Evolutionary conservation across 2,329 filamentous ascomycete genomes (phyloP), one percentile per base, ranked within the genome.

Genomic region (Madurella fahalii): DNA sequence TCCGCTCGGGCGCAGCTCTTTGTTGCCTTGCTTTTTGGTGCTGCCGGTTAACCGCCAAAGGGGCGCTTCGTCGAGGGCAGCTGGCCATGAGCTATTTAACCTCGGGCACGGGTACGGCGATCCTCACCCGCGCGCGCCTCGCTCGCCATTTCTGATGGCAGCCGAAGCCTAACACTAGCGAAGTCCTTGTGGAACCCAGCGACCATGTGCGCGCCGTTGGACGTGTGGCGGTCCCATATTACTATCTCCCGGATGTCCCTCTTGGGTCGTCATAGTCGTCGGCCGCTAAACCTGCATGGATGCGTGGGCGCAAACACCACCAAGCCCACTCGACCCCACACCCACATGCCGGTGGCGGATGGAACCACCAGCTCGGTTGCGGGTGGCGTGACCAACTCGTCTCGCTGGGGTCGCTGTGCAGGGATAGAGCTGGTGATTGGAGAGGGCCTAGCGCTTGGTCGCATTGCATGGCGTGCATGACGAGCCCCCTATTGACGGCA

Each of bases 301-400:
- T 52, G 51, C 50, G 51, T 44, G 39, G 40, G 46, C 37, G 41
- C 20, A 13, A 37, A 20, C 39, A 47, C 31, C 43, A 42, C 37
- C 47, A 46, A 11, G 12, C 16, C 42, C 11, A 31, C 31, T 44
- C 44, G 34, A 41, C 42, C 47, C 48, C 43, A 46, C 50, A 50
- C 13, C 12, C 31, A 32, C 43, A 30, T 37, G 41, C 34, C 17
- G 40, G 34, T 46, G 51, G 46, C 42, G 3, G 56, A 51, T 45
- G 46, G 54, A 59, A 58, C 58, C 58, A 53, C 15, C 52, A 56
- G 52, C 44, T 53, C 40, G 53, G 58, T 51, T 54, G 50, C 43
- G 18, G 44, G 55, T 57, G 55, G 55, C 47, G 48, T 54, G 52
- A 54, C 55, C 45, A 48, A 37, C 11, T 15, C n/a, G 9, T 18